Evolutionary conservation across 305 asterid genomes (phyloP).

Genomic region (Petunia hybrid): DNA sequence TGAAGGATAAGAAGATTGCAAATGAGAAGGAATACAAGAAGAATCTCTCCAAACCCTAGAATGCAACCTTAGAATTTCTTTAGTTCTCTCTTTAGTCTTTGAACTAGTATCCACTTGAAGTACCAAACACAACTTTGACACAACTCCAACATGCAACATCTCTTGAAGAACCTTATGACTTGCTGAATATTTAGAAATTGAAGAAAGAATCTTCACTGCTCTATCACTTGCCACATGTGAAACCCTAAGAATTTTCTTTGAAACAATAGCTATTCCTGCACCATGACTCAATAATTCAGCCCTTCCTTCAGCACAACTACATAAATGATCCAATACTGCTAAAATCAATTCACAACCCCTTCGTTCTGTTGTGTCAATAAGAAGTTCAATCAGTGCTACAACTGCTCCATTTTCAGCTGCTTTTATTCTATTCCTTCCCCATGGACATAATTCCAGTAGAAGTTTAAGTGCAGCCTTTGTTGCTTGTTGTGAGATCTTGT

Average conservation of each 20-base stretch:
- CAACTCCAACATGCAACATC: slow-evolving; percentile 79
- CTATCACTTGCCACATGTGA: slow-evolving; percentile 64
- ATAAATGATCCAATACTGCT: slow-evolving; percentile 61
- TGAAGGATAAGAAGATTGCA: slow-evolving; percentile 58
- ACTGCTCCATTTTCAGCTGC: slow-evolving; percentile 63
- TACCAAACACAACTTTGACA: slow-evolving; percentile 77
- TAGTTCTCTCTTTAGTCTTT: slow-evolving; percentile 61
- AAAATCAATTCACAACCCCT: slow-evolving; percentile 59
- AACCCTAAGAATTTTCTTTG: slow-evolving; percentile 84
- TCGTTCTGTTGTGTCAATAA: slow-evolving; percentile 49
- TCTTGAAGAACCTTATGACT: slow-evolving; percentile 60
- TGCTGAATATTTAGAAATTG: slow-evolving; percentile 55
- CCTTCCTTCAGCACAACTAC: slow-evolving; percentile 81
- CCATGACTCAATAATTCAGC: slow-evolving; percentile 74
- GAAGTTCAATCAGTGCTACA: slow-evolving; percentile 55
- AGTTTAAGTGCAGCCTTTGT: slow-evolving; percentile 68
- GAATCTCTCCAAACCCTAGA: slow-evolving; percentile 72
- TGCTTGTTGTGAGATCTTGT: slow-evolving; percentile 54
- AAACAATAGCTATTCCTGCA: slow-evolving; percentile 71
- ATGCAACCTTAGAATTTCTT: slow-evolving; percentile 62
- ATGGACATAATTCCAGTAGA: slow-evolving; percentile 65
- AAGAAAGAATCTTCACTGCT: slow-evolving; percentile 59
- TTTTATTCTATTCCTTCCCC: slow-evolving; percentile 66
- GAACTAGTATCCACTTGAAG: slow-evolving; percentile 59
- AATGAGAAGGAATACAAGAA: slow-evolving; percentile 64